These are phyloP conservation scores for Eurotiales sp. DNA, from an alignment of 2,329 filamentous ascomycete species.

Conservation along the genomic window DNA sequence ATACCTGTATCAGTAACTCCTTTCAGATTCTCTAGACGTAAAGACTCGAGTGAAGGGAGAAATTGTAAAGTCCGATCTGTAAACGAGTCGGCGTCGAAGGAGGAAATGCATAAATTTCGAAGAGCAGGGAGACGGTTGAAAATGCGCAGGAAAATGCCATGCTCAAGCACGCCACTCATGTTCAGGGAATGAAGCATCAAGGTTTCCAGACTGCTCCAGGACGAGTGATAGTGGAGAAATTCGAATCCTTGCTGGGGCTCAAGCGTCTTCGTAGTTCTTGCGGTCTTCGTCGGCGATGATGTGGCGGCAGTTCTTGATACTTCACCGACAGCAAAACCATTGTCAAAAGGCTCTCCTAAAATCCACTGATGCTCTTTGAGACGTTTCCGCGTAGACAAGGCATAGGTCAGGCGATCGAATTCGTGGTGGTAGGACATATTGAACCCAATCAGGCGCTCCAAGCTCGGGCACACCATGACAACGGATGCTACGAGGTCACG, in stretches of 20 bases:
- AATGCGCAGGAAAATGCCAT: constrained; percentile 53
- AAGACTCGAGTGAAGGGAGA: constrained; percentile 49
- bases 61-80: constrained; percentile 53
- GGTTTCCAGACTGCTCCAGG: constrained; percentile 51
- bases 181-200: constrained; percentile 50
- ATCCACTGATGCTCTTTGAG: constrained; percentile 57
- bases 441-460: constrained; percentile 54
- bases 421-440: constrained; percentile 51
- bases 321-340: constrained; percentile 22
- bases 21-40: constrained; percentile 53
- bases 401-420: constrained; percentile 54
- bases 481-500: constrained; percentile 53
- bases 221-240: constrained; percentile 53
- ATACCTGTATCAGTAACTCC: constrained; percentile 57
- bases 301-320: constrained; percentile 31
- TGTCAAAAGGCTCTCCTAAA: constrained; percentile 44
- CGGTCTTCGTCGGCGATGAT: constrained; percentile 20
- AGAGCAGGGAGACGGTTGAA: constrained; percentile 52
- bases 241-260: constrained; percentile 49
- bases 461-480: constrained; percentile 56
- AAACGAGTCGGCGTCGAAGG: constrained; percentile 52
- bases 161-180: constrained; percentile 46
- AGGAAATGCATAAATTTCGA: constrained; percentile 52
- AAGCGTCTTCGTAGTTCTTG: constrained; percentile 34
- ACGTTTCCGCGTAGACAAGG: constrained; percentile 51